Base-by-base conservation (phyloP, 106 monocot genomes). In the Narthecium ossifragum region DNA sequence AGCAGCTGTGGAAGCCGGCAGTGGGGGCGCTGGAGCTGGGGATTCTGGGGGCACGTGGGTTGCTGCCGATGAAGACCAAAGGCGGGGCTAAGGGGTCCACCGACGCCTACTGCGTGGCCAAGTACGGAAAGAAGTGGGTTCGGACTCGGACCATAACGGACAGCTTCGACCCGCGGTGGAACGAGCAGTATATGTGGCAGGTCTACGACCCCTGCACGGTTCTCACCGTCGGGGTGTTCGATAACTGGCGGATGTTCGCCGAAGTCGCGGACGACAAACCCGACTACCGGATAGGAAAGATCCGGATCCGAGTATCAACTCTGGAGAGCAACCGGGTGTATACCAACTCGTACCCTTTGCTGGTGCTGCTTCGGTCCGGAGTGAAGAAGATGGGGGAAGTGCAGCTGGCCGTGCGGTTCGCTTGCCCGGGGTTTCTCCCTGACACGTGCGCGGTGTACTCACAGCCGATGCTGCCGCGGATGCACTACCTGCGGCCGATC, bases 71-170 rank as follows among this genome's bases (percentile, higher is more conserved):
- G 96, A 96, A 96, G 78, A 84, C 83, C 46, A 96, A 90, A 41
- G 71, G 75, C 23, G 83, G 86, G 0, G 77, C 59, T 34, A 96
- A 86, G 64, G 96, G 96, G 5, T 83, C 96, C 36, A 96, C 96
- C 8, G 96, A 96, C 51, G 86, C 90, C 15, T 96, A 90, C 76
- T 90, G 90, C 51, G 78, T 90, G 10, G 96, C 83, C 34, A 96
- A 96, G 80, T 96, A 96, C 63, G 96, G 96, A 3, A 96, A 96
- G 76, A 96, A 96, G 39, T 96, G 96, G 94, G 80, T 90, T 9
- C 80, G 96, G 21, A 96, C 96, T 0, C 68, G 96, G 34, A 96
- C 96, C 54, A 68, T 96, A 60, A 84, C 68, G 8, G 96, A 96
- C 72, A 90, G 64, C 69, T 86, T 96, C 41, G 90, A 90, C 58